Percentiles rank a stretch among this genome's conserved stretches.
phyloP scores from a whole-genome alignment of 305 asterid genomes.

The Andrographis paniculata region DNA sequence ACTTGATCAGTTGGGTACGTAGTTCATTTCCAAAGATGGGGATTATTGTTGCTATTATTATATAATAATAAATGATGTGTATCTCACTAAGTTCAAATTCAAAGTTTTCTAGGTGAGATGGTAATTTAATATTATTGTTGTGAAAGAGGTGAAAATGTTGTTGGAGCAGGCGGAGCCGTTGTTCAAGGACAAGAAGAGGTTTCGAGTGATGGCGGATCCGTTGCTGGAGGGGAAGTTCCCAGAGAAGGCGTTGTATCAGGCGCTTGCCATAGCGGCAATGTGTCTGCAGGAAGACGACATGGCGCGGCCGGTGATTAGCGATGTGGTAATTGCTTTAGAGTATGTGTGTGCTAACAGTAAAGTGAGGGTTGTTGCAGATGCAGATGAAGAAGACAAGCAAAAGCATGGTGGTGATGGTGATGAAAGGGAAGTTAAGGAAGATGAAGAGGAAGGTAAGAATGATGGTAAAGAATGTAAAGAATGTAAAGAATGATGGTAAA shows the following conservation, averaged over 20 bases:
- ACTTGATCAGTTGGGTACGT: constrained; percentile 44
- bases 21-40: too few relatives aligned
- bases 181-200: constrained; percentile 43
- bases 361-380: not conserved
- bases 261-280: constrained; percentile 52
- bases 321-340: constrained; percentile 41
- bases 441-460: not conserved
- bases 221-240: constrained; percentile 32
- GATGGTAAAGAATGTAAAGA: not conserved
- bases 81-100: too few relatives aligned
- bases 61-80: too few relatives aligned
- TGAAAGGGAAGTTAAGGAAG: not conserved
- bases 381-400: constrained; percentile 7
- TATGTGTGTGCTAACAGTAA: constrained; percentile 18
- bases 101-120: too few relatives aligned
- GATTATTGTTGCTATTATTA: too few relatives aligned
- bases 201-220: constrained; percentile 45
- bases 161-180: constrained; percentile 35
- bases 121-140: too few relatives aligned
- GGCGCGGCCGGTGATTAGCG: constrained; percentile 34
- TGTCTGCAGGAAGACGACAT: constrained; percentile 44
- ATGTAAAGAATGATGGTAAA: not conserved
- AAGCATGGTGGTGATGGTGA: not conserved
- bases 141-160: not conserved
- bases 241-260: constrained; percentile 34